A percentile compares a stretch with the other conserved stretches of the same genome.
Conservation (phyloP, 257 asterid genomes). For the Eustoma russellianum region DNA sequence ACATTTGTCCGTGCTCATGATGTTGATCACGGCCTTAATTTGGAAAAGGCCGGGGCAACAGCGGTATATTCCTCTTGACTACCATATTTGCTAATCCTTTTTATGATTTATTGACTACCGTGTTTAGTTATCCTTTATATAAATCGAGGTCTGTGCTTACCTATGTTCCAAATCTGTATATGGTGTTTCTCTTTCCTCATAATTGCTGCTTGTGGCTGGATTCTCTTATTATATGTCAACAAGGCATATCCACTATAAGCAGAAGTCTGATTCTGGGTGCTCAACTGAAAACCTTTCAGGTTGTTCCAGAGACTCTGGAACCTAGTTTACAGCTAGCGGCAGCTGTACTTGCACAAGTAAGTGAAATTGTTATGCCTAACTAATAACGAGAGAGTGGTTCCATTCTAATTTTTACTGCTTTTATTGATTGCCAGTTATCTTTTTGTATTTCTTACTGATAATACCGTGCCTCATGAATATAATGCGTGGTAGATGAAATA, state of each 20-base stretch:
- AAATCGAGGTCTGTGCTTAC: not conserved
- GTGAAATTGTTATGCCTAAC: slow-evolving; percentile 14
- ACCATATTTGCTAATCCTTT: not conserved
- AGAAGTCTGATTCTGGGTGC: not conserved
- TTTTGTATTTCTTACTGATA: no score
- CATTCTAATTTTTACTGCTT: not conserved
- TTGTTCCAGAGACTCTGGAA: slow-evolving; percentile 99
- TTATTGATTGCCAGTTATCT: no score
- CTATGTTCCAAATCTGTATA: not conserved
- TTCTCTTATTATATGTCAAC: not conserved
- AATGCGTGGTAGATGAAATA: no score
- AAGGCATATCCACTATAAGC: not conserved
- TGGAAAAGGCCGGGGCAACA: slow-evolving; percentile 98
- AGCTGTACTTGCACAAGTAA: slow-evolving; percentile 96
- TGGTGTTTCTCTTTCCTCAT: not conserved
- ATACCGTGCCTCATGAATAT: no score
- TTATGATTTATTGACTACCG: not conserved
- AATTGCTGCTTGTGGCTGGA: no score
- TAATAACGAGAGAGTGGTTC: not conserved
- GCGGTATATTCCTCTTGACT: slow-evolving; percentile 51
- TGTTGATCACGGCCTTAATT: slow-evolving; percentile 92
- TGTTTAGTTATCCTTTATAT: not conserved
- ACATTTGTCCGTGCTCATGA: slow-evolving; percentile 99
- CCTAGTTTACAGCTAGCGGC: slow-evolving; percentile 99
- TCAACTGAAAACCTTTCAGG: slow-evolving; percentile 35